Percentiles rank a stretch among this genome's conserved stretches.
phyloP scores from a whole-genome alignment of 495 filamentous ascomycete species.

The Chlorociboria aeruginascens region DNA sequence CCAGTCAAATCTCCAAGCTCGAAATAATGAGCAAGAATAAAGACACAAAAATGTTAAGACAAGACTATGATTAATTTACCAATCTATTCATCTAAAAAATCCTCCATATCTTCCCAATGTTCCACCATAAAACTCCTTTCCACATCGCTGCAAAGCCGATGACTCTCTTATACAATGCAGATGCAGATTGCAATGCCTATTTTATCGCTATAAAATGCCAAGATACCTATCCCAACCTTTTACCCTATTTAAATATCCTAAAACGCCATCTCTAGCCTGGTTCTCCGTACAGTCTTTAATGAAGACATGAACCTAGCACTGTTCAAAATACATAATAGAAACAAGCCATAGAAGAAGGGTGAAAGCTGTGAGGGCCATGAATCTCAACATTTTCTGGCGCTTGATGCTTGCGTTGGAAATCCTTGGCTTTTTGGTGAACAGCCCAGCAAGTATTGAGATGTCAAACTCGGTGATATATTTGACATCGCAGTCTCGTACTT shows the following conservation, averaged over 20 bases:
- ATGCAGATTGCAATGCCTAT: background rate
- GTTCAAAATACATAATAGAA: background rate
- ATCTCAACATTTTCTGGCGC: constrained; percentile 3
- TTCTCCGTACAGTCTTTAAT: too few species aligned
- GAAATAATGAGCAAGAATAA: too few species aligned
- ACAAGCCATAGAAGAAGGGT: constrained; percentile 2
- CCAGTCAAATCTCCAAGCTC: too few species aligned
- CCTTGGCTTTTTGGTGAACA: constrained; percentile 2
- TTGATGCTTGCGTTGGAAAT: background rate
- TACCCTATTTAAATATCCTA: background rate
- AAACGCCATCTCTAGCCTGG: too few species aligned
- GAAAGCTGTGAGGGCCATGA: background rate
- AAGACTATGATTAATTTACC: too few species aligned
- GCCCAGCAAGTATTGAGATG: constrained; percentile 5
- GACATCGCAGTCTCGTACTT: constrained; percentile 41
- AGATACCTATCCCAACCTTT: background rate
- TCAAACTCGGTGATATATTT: constrained; percentile 30
- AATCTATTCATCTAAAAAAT: too few species aligned
- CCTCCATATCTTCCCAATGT: background rate
- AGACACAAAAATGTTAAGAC: too few species aligned
- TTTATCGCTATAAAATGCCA: background rate
- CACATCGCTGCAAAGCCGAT: constrained; percentile 10
- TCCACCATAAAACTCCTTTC: constrained; percentile 2
- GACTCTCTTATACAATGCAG: constrained; percentile 4
- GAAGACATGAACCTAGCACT: too few species aligned